Conservation (phyloP, 2,329 filamentous ascomycete genomes). For the Torrubiella hemipterigena region DNA sequence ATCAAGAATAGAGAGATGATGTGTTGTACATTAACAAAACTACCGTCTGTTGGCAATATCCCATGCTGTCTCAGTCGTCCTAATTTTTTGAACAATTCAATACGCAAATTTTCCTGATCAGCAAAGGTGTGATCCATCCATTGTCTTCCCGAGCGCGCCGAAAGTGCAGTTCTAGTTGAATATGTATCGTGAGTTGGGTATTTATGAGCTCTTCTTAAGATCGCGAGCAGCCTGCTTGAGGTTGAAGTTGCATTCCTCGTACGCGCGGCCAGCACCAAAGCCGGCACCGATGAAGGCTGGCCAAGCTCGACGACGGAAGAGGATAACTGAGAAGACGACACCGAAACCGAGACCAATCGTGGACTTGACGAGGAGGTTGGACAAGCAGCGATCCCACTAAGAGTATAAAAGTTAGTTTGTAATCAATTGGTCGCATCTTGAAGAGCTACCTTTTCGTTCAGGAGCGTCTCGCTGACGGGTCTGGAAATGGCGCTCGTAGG, state of each 20-base stretch:
- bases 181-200: conserved; percentile 1
- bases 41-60: conserved; percentile 4
- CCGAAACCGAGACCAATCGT: conserved; percentile 93
- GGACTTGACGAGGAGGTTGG: conserved; percentile 93
- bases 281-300: conserved; percentile 84
- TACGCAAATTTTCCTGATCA: no score
- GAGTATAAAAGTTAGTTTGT: conserved; percentile 10
- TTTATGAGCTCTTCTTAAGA: conserved; percentile 37
- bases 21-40: conserved; percentile 7
- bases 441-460: conserved; percentile 81
- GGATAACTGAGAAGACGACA: conserved; percentile 93
- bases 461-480: conserved; percentile 91
- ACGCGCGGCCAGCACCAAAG: conserved; percentile 91
- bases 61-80: no score
- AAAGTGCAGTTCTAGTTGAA: conserved; percentile 1
- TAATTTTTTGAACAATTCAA: no score
- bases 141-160: no score
- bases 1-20: conserved; percentile 4
- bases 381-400: conserved; percentile 97
- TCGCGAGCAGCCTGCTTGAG: conserved; percentile 49
- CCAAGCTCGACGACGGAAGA: conserved; percentile 98
- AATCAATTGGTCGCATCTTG: conserved; percentile 6
- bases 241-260: conserved; percentile 93
- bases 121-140: no score
- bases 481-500: conserved; percentile 56